Conservation (phyloP, 768 basidiomycete genomes). For the Myochromella boudieri region DNA sequence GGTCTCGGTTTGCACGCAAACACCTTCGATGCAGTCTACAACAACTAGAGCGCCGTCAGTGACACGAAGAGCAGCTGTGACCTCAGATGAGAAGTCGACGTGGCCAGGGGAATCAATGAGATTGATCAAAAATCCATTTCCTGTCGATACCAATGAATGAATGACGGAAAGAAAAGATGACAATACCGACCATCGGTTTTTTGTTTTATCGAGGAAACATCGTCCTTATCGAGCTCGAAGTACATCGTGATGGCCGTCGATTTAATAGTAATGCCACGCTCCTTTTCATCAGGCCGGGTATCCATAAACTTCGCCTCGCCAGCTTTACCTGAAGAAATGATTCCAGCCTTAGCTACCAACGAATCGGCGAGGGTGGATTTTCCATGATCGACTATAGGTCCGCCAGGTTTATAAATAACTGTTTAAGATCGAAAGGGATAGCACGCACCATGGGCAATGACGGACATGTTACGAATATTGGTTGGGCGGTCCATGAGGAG, state of each 20-base stretch:
- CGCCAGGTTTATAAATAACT: constrained; percentile 75
- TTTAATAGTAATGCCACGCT: constrained; percentile 99
- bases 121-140: constrained; percentile 98
- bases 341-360: constrained; percentile 98
- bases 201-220: constrained; percentile 83
- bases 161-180: constrained; percentile 58
- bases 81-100: constrained; percentile 99
- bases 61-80: constrained; percentile 98
- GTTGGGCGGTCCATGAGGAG: constrained; percentile 86
- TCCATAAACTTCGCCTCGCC: constrained; percentile 98
- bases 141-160: constrained; percentile 77
- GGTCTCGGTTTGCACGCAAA: constrained; percentile 99
- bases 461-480: constrained; percentile 95
- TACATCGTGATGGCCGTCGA: constrained; percentile 95
- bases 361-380: constrained; percentile 99
- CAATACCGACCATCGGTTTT: constrained; percentile 76
- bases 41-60: constrained; percentile 99
- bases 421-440: constrained; percentile 38
- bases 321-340: constrained; percentile 92
- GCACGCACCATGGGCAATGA: constrained; percentile 82
- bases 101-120: constrained; percentile 68
- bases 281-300: constrained; percentile 97
- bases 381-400: constrained; percentile 95
- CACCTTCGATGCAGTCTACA: constrained; percentile 99
- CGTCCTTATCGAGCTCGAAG: constrained; percentile 93